These are phyloP conservation scores for Leccinum longicurvipes DNA, from an alignment of 768 basidiomycete genomes.

Conservation along the genomic window DNA sequence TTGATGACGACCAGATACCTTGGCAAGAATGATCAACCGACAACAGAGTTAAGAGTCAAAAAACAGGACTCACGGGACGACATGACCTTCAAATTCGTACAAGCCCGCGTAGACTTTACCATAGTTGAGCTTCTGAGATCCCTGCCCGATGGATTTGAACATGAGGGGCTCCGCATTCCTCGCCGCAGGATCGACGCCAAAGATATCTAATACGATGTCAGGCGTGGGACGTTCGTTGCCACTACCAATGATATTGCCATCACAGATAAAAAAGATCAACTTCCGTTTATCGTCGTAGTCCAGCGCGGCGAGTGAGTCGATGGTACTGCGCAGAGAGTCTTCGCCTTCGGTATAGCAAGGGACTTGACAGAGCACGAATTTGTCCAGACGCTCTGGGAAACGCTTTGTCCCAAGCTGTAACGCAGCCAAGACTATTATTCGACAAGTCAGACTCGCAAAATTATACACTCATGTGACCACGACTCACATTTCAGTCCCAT, in stretches of 20 bases:
- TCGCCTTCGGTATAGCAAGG: conserved; percentile 74
- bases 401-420: conserved; percentile 59
- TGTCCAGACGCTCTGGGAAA: conserved; percentile 62
- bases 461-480: neutral
- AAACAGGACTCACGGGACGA: conserved; percentile 50
- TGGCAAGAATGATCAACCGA: conserved; percentile 1
- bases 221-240: conserved; percentile 68
- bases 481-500: conserved; percentile 58
- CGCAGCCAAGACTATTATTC: conserved; percentile 53
- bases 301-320: conserved; percentile 62
- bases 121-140: conserved; percentile 64
- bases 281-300: conserved; percentile 73
- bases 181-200: conserved; percentile 62
- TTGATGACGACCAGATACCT: conserved; percentile 63
- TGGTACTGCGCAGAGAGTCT: conserved; percentile 63
- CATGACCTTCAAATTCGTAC: conserved; percentile 69
- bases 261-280: conserved; percentile 62
- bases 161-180: conserved; percentile 61
- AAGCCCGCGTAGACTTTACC: conserved; percentile 69
- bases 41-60: neutral
- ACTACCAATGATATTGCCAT: conserved; percentile 68
- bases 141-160: conserved; percentile 69
- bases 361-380: conserved; percentile 66
- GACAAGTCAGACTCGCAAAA: conserved; percentile 9
- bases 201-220: conserved; percentile 61